Evolutionary conservation across 306 rosid species (phyloP).

Genomic region (Spatholobus suberectus): DNA sequence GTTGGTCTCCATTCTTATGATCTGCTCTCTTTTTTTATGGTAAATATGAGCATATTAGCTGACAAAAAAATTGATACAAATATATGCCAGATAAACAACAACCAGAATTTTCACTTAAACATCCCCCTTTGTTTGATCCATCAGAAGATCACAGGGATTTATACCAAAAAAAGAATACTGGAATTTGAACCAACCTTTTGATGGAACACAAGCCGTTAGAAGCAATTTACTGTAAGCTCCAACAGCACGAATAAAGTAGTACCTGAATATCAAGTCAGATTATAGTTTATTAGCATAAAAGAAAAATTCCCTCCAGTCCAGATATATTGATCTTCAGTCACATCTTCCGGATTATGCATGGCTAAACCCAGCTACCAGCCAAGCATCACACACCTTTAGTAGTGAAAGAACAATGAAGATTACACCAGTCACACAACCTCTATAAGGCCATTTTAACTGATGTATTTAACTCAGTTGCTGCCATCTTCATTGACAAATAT

Average conservation of each 20-base stretch:
- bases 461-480: conserved; percentile 4
- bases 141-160: conserved; percentile 6
- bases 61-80: not conserved
- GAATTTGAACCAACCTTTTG: not conserved
- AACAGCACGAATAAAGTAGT: conserved; percentile 9
- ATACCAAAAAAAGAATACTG: not conserved
- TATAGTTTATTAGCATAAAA: not conserved
- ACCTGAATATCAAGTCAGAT: not conserved
- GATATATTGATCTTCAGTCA: conserved; percentile 6
- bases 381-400: not conserved
- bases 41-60: not conserved
- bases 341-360: conserved; percentile 10
- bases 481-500: conserved; percentile 11
- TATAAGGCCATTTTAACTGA: conserved; percentile 9
- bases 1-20: too few species aligned
- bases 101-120: not conserved
- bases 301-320: not conserved
- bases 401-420: conserved; percentile 14
- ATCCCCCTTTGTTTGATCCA: not conserved
- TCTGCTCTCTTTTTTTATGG: too few species aligned
- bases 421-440: conserved; percentile 30
- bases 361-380: not conserved
- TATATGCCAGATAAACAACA: not conserved
- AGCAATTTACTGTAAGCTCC: conserved; percentile 24
- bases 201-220: not conserved